Percentiles rank a stretch among this genome's conserved stretches.
These are phyloP conservation scores for Leishmania amazonensis DNA, from an alignment of 208 protist species.

Conservation along the genomic window DNA sequence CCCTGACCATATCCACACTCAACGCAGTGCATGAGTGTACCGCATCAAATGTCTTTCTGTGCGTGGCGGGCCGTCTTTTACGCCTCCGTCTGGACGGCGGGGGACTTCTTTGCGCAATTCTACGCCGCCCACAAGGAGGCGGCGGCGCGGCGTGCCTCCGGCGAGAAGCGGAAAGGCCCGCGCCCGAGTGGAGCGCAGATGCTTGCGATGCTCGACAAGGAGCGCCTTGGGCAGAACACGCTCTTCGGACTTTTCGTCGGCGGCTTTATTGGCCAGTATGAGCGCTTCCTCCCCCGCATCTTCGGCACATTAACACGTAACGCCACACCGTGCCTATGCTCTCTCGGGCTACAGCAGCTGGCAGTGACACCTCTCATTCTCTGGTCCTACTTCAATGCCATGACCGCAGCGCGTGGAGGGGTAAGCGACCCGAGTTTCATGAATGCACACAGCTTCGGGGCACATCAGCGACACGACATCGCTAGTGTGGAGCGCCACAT, in stretches of 20 bases:
- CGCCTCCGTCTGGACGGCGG: conserved; percentile 39
- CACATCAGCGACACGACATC: conserved; percentile 49
- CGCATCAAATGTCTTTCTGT: conserved; percentile 19
- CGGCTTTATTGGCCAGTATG: conserved; percentile 30
- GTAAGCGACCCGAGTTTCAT: conserved; percentile 66
- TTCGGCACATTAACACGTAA: conserved; percentile 42
- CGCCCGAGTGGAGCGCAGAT: conserved; percentile 51
- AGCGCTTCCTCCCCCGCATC: conserved; percentile 31
- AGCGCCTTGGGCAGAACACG: conserved; percentile 42
- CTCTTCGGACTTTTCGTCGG: conserved; percentile 53
- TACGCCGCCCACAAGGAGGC: conserved; percentile 62
- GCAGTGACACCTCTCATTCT: conserved; percentile 64
- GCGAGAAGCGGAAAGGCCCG: conserved; percentile 37
- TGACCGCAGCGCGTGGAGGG: conserved; percentile 62
- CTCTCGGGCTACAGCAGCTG: conserved; percentile 66
- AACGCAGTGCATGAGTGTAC: too few relatives aligned
- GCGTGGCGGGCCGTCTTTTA: conserved; percentile 20
- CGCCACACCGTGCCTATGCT: conserved; percentile 43
- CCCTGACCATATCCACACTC: not conserved
- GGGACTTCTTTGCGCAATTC: conserved; percentile 81
- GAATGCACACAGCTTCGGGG: conserved; percentile 26
- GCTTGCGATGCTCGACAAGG: conserved; percentile 58
- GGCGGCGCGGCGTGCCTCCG: conserved; percentile 37
- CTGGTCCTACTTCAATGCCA: conserved; percentile 69
- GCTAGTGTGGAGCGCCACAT: conserved; percentile 59